Evolutionary conservation across 768 basidiomycete species (phyloP), one percentile per base, ranked within the genome.

Genomic region (Suillus variegatus): DNA sequence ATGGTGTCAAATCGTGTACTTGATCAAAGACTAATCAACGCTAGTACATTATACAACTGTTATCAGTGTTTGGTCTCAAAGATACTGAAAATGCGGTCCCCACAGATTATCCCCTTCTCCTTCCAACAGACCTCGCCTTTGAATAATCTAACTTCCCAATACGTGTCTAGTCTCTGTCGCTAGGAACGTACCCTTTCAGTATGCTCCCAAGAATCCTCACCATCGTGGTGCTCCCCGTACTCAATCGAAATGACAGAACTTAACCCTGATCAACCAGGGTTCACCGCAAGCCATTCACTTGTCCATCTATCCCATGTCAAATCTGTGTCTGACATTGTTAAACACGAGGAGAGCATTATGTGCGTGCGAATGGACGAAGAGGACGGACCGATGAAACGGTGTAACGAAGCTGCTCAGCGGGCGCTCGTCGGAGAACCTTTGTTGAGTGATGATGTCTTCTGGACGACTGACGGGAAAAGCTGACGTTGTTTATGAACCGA

Each of bases 131-230:
- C 68, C 69, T 84, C 40, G 87, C 90, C 44, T 86, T 93, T 78
- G 93, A 93, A 80, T 80, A 83, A n/a, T 84, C 90, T 65, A 94
- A 98, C 78, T 99, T 83, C 85, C 20, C 94, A 99, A n/a, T n/a
- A n/a, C n/a, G n/a, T n/a, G 77, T 87, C 94, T 0, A 95, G 93
- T 22, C 98, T 99, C 79, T 99, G 97, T 81, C 86, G 93, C n/a
- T 79, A 91, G 54, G 94, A 95, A 61, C 88, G 97, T 56, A 91
- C 91, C 0, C 86, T 99, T 54, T 86, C 94, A 65, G 81, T 84
- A 10, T 87, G 94, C 56, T 91, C 93, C 7, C 80, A 80, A 47
- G 86, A 85, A 61, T 82, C 84, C 9, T 77, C 78, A 36, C 75
- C 81, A 14, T 76, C 81, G 4, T 98, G 95, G 92, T 81, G 78